Evolutionary conservation across 345 rosid species (phyloP), one percentile per base, ranked within the genome.

Genomic region (Atalantia buxifolia): DNA sequence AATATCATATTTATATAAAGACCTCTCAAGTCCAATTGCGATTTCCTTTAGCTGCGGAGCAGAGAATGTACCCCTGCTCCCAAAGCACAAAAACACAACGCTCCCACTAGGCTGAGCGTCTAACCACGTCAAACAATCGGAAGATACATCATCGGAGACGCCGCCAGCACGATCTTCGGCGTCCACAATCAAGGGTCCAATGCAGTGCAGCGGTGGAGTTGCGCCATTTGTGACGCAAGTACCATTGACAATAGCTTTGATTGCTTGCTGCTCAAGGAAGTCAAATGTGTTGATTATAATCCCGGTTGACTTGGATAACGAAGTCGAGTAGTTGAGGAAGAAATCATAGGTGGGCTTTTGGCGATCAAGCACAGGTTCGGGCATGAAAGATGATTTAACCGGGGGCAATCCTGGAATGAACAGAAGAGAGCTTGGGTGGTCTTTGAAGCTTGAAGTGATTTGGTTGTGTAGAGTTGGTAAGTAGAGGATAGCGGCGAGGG

Each of bases 341-440:
- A 28, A 38, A 24, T 64, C 10, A 57, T 81, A 80, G 30, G 69
- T 50, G 21, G 81, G 77, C 22, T 77, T 74, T 24, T 77, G 42
- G 7, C 84, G 76, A 62, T 79, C 79, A 18, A 79, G 85, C n/a
- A 66, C 22, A 2, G 84, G 84, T 35, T 86, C 80, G 3, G 81
- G 81, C 69, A 76, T 18, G 66, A 80, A 76, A 42, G 73, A 74
- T 18, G 85, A 78, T 56, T 77, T 76, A 40, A 86, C 18, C 2
- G 83, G 72, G 5, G 89, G 87, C 66, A 86, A 64, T 9, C 85
- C 79, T 3, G 81, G 87, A 66, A 82, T 78, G 66, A 64, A 21
- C 9, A 80, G 40, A 18, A 82, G 42, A 35, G 78, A 50, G 10
- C 9, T 76, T 1, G 19, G 24, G 22, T 56, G 66, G 13, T 78